Base-by-base conservation (phyloP, 2,329 filamentous ascomycete genomes). In the Daldinia sp. region DNA sequence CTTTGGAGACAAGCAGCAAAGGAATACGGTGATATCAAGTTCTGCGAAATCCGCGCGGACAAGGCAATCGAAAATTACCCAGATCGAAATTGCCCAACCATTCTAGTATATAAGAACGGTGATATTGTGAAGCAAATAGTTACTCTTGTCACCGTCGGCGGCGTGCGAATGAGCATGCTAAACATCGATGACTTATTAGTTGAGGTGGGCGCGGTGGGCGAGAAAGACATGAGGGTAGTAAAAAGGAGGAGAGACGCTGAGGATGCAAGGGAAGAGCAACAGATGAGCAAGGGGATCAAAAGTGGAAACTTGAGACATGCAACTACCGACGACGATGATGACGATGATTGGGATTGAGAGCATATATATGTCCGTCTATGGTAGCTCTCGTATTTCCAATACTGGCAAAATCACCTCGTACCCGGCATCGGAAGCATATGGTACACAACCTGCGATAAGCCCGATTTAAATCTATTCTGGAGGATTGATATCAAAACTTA, bases 51-150 rank as follows among this genome's bases (percentile, higher is more conserved):
- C 70, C 87, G 90, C 70, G 95, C 90, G 5, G 89, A 93, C 74
- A 87, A 97, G 80, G 97, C 95, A 60, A 97, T 99, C 70, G 95
- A 98, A 76, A 93, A 93, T 37, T 99, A 99, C 77, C 95, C 95
- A 1, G 95, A 98, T 72, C 85, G 86, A 59, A 99, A 99, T 76
- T 97, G 93, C 60, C 95, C 95, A 1, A 99, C 95, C 0, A 93
- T 99, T 32, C 75, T 99, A 66, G 86, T 97, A 0, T 99, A 99
- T 79, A 90, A 90, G 75, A 93, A 97, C 71, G 93, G 93, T 15
- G 92, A 99, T 75, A 97, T 99, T 68, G 88, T 89, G 75, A 92
- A 88, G 80, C 95, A 99, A 78, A 80, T 97, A 52, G 91, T 99
- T n/a, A 98, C 94, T 3, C 79, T 99, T 67, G 85, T 87, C 71